Percentiles rank a stretch among this genome's conserved stretches.
Evolutionary conservation across 768 basidiomycete species (phyloP).

Genomic region (Tricholoma saponaceum): DNA sequence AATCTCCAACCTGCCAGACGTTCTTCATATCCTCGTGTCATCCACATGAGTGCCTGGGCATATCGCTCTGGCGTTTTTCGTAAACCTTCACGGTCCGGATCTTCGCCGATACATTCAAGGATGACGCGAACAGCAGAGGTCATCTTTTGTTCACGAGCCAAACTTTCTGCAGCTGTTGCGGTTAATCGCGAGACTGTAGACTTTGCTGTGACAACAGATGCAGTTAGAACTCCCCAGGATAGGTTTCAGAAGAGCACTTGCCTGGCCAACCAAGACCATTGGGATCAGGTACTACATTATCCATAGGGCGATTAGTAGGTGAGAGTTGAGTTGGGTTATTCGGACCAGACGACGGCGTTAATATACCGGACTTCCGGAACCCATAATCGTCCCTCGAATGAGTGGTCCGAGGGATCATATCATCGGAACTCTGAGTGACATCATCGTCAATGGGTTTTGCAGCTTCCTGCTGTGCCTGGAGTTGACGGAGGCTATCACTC

Average conservation of each 20-base stretch:
- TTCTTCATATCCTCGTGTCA: conserved; percentile 99
- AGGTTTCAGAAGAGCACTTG: conserved; percentile 23
- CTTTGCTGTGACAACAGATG: conserved; percentile 59
- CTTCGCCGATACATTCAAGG: conserved; percentile 97
- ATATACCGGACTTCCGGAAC: conserved; percentile 68
- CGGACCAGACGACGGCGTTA: conserved; percentile 48
- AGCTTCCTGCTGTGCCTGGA: conserved; percentile 32
- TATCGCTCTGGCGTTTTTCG: conserved; percentile 91
- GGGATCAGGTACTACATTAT: conserved; percentile 44
- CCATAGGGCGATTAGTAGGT: conserved; percentile 33
- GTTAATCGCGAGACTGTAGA: conserved; percentile 83
- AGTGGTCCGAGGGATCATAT: conserved; percentile 17
- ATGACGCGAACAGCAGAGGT: conserved; percentile 84
- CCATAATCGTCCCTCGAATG: conserved; percentile 75
- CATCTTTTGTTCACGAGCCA: conserved; percentile 71
- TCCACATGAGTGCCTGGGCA: conserved; percentile 96
- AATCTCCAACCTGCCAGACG: conserved; percentile 67
- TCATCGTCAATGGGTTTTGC: background rate
- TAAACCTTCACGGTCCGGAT: conserved; percentile 93
- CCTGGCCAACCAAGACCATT: conserved; percentile 95
- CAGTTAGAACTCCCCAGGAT: background rate
- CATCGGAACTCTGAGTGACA: background rate
- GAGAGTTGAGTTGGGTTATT: conserved; percentile 17
- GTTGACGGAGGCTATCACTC: conserved; percentile 42
- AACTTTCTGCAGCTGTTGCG: conserved; percentile 70